These are phyloP conservation scores for Metschnikowia noctiluminum DNA, from an alignment of 805 yeast genomes.

Conservation along the genomic window DNA sequence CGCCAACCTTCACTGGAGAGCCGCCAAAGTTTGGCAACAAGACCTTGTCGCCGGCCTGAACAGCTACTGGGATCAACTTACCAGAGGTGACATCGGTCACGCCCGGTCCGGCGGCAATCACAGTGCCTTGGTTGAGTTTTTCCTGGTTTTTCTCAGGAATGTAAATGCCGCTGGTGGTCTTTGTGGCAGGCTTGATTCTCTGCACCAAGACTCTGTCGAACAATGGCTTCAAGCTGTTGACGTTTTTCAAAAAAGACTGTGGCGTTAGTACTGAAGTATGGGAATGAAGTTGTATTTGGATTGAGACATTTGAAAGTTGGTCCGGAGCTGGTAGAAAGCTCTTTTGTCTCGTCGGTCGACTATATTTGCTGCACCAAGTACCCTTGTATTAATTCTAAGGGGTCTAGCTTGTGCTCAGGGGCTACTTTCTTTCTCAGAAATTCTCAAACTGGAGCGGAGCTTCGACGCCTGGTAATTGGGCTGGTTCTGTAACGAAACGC, in stretches of 20 bases:
- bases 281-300: no score
- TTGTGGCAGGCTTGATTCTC: conserved; percentile 84
- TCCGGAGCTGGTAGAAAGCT: no score
- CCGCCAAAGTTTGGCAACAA: conserved; percentile 96
- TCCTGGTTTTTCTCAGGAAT: conserved; percentile 96
- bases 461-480: no score
- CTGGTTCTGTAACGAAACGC: no score
- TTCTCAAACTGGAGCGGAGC: no score
- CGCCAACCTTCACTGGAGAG: conserved; percentile 79
- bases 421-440: no score
- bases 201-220: conserved; percentile 96
- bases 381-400: no score
- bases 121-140: conserved; percentile 89
- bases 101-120: conserved; percentile 95
- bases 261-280: conserved; percentile 21
- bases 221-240: conserved; percentile 85
- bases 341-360: no score
- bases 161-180: conserved; percentile 89
- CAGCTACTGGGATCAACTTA: conserved; percentile 65
- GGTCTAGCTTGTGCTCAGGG: no score
- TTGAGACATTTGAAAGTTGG: no score
- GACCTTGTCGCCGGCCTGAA: conserved; percentile 88
- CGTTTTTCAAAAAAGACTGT: conserved; percentile 67
- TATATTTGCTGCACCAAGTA: no score
- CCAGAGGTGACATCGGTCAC: conserved; percentile 68